A percentile compares a stretch with the other conserved stretches of the same genome.
These are phyloP conservation scores for Erysiphe pulchra DNA, from an alignment of 2,329 filamentous ascomycete species.

Conservation along the genomic window DNA sequence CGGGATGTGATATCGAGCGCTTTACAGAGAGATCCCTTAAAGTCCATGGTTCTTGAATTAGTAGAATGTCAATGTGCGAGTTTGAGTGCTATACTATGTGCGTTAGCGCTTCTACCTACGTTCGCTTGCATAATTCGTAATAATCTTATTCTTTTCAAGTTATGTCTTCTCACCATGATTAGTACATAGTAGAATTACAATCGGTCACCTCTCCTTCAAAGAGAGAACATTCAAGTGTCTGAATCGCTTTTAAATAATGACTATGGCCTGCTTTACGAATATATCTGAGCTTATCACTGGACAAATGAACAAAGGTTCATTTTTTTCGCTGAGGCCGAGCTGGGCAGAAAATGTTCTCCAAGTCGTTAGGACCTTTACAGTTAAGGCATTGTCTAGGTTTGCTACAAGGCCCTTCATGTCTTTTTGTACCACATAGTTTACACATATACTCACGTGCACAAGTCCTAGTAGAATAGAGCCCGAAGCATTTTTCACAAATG, in stretches of 20 bases:
- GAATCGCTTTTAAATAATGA: background rate
- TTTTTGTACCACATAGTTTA: too few relatives aligned
- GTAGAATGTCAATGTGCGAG: background rate
- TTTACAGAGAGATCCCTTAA: background rate
- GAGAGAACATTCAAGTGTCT: background rate
- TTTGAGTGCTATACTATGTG: background rate
- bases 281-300: background rate
- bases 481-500: background rate
- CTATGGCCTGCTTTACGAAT: background rate
- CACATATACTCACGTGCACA: background rate
- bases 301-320: background rate
- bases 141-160: background rate
- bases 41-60: background rate
- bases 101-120: background rate
- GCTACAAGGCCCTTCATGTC: background rate
- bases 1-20: background rate
- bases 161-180: background rate
- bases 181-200: background rate
- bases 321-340: background rate
- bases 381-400: background rate
- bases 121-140: background rate
- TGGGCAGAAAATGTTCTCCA: background rate
- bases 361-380: background rate
- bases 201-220: background rate
- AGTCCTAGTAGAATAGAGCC: background rate